Evolutionary conservation across 805 yeast genomes (phyloP), one percentile per base, ranked within the genome.

Genomic region (Millerozyma acaciae): DNA sequence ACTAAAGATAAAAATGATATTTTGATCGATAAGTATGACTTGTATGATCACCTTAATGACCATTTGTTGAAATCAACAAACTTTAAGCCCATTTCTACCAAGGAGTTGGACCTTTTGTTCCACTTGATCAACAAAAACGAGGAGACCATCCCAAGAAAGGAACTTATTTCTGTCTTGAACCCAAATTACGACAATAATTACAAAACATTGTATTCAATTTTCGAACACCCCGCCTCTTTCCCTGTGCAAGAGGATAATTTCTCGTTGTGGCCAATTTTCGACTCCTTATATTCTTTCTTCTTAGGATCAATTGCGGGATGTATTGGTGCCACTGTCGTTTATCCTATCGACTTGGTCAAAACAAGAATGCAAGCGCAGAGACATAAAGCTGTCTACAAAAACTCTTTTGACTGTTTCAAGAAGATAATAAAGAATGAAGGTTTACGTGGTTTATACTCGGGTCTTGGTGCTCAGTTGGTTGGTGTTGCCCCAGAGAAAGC

Each of bases 401-500:
- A 84, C 50, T 88, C 96, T 6, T 40, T 80, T 16, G 97, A 90
- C 56, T 93, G 97, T 62, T 81, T 89, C 57, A 62, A 70, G 28
- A 87, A 88, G 52, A 87, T 89, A 27, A 41, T 89, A 15, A 61
- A 68, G 26, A 70, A 73, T 40, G 97, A 90, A 63, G 97, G 97
- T 32, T 51, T 83, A 30, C 65, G 70, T 47, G 97, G 97, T 6
- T 72, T 90, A 37, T 90, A 90, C 60, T 82, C 95, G 4, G 98
- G 98, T 34, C 68, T 90, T 32, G 84, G 86, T 7, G 97, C 97
- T 12, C 97, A 93, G 62, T 68, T 90, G 50, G 78, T 93, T 30
- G 98, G 98, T 45, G 97, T 90, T 32, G 97, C 97, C 0, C 98
- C 98, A 2, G 98, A 90, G 59, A 90, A 90, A 68, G 97, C 97